Conservation (phyloP, 306 rosid genomes). For the Lithocarpus polystachyus region DNA sequence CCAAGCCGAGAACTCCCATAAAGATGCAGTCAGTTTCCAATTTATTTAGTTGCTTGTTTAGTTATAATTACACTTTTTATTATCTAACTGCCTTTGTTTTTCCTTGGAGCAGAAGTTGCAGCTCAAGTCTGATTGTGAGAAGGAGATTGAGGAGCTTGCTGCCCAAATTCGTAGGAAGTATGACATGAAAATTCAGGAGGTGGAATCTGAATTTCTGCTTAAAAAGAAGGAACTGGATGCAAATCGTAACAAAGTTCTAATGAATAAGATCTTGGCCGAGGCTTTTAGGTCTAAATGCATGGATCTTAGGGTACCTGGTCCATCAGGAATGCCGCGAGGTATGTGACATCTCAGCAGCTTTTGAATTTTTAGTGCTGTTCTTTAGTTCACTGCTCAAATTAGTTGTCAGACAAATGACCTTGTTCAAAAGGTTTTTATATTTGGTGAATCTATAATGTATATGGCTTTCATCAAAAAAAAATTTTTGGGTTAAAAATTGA, state of each 20-base stretch:
- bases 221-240: conserved; percentile 43
- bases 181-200: conserved; percentile 41
- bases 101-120: conserved; percentile 57
- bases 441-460: background rate
- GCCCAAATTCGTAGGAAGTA: conserved; percentile 53
- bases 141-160: conserved; percentile 49
- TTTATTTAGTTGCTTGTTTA: conserved; percentile 9
- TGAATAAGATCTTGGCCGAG: conserved; percentile 56
- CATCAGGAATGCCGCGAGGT: conserved; percentile 57
- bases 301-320: conserved; percentile 38
- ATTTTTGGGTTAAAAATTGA: too few species aligned
- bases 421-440: background rate
- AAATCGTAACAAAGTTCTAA: conserved; percentile 30
- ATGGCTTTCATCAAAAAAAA: too few species aligned
- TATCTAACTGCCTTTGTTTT: conserved; percentile 7
- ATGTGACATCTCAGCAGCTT: conserved; percentile 10
- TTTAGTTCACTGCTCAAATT: background rate
- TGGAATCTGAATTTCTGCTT: conserved; percentile 37
- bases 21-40: conserved; percentile 52
- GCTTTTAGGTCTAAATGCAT: conserved; percentile 57
- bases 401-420: background rate
- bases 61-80: conserved; percentile 3
- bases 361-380: background rate
- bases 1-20: conserved; percentile 26
- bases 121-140: conserved; percentile 49